phyloP scores from a whole-genome alignment of 495 filamentous ascomycete genomes.

The Xylaria sp. region DNA sequence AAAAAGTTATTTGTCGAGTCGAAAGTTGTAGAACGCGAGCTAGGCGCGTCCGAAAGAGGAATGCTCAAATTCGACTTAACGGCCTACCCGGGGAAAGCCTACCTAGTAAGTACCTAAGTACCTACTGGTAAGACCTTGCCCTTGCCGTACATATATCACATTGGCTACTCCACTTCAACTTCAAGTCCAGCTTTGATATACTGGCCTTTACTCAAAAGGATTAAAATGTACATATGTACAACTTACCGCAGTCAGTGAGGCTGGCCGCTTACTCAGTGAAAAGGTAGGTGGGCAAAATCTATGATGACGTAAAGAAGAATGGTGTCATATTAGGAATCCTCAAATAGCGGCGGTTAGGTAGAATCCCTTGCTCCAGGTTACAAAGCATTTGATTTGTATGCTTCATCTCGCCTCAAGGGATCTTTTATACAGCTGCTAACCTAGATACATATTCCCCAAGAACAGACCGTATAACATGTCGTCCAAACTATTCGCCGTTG shows the following conservation, averaged over 20 bases:
- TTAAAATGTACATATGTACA: no score
- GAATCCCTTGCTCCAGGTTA: no score
- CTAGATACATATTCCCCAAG: background rate
- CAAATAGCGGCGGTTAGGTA: no score
- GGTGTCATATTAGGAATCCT: background rate
- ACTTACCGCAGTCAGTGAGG: background rate
- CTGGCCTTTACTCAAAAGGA: no score
- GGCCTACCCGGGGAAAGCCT: background rate
- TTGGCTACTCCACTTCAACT: background rate
- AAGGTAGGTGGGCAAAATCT: background rate
- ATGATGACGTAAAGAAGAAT: background rate
- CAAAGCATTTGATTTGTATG: no score
- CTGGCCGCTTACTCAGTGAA: background rate
- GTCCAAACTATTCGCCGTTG: slow-evolving; percentile 61
- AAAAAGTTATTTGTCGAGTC: background rate
- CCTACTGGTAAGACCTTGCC: no score
- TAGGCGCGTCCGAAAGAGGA: slow-evolving; percentile 33
- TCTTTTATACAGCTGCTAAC: background rate
- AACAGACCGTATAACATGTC: background rate
- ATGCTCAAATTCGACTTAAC: background rate
- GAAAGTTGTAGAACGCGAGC: background rate
- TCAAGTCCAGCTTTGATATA: background rate
- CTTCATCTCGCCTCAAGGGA: background rate
- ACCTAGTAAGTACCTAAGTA: background rate
- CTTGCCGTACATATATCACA: no score